These are phyloP conservation scores for Pseudocercospora musae DNA, from an alignment of 2,329 filamentous ascomycete genomes.

Conservation along the genomic window DNA sequence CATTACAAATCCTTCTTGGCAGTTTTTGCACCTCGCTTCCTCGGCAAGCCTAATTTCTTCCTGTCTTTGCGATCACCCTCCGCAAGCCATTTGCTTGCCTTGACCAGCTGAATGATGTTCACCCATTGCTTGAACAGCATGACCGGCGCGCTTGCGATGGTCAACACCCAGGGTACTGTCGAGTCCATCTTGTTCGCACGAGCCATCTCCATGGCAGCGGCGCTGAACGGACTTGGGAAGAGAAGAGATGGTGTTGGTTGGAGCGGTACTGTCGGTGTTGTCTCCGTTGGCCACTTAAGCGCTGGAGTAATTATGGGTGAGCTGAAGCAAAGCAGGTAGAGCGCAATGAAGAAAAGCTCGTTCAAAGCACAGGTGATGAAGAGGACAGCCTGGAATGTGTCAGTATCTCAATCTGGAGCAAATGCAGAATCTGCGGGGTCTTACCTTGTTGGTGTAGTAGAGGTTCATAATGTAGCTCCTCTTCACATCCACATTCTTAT, in stretches of 20 bases:
- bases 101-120: conserved; percentile 90
- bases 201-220: conserved; percentile 86
- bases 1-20: conserved; percentile 9
- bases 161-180: conserved; percentile 71
- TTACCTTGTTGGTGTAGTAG: conserved; percentile 96
- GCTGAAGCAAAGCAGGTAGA: conserved; percentile 96
- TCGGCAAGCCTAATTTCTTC: conserved; percentile 26
- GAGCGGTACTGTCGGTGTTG: conserved; percentile 42
- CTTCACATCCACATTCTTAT: conserved; percentile 90
- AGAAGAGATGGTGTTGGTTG: conserved; percentile 62
- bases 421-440: conserved; percentile 32
- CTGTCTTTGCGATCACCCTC: conserved; percentile 66
- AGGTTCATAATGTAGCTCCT: conserved; percentile 86
- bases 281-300: conserved; percentile 56
- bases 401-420: conserved; percentile 2
- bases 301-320: conserved; percentile 85
- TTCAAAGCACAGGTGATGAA: conserved; percentile 89
- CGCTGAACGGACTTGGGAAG: conserved; percentile 86
- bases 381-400: conserved; percentile 66
- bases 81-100: conserved; percentile 86
- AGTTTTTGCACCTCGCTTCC: conserved; percentile 7
- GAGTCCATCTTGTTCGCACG: conserved; percentile 75
- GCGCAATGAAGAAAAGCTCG: conserved; percentile 95
- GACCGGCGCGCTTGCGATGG: conserved; percentile 74
- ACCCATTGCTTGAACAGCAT: conserved; percentile 92